These are phyloP conservation scores for Cydonia oblonga DNA, from an alignment of 331 rosid species.

Conservation along the genomic window DNA sequence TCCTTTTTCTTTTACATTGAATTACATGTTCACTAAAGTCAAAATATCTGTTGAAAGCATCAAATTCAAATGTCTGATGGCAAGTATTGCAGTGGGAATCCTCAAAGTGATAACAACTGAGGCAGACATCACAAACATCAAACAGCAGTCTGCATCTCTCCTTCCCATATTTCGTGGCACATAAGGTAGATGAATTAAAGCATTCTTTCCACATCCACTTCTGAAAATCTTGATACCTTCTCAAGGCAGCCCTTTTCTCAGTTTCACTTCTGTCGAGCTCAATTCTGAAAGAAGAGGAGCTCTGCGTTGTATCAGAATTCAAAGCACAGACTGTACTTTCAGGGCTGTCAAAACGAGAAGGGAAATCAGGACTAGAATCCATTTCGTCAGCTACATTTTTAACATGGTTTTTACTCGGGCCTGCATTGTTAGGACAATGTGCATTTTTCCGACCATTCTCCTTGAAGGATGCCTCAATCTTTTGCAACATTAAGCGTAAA, in stretches of 20 bases:
- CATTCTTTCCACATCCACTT: slow-evolving; percentile 91
- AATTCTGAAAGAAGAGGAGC: slow-evolving; percentile 69
- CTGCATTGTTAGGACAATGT: slow-evolving; percentile 20
- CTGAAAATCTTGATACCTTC: slow-evolving; percentile 80
- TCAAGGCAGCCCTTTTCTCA: slow-evolving; percentile 68
- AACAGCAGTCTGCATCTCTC: slow-evolving; percentile 59
- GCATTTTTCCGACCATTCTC: slow-evolving; percentile 52
- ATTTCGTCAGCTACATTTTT: slow-evolving; percentile 50
- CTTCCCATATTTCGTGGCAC: slow-evolving; percentile 62
- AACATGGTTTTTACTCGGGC: slow-evolving; percentile 18
- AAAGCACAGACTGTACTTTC: slow-evolving; percentile 52
- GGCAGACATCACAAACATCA: slow-evolving; percentile 62
- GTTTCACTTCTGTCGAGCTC: slow-evolving; percentile 68
- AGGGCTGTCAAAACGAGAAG: slow-evolving; percentile 56
- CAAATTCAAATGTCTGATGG: slow-evolving; percentile 52
- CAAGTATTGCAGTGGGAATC: slow-evolving; percentile 74
- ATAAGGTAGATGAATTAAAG: slow-evolving; percentile 46
- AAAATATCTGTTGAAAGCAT: slow-evolving; percentile 29
- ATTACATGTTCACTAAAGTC: slow-evolving; percentile 45
- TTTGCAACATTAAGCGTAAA: slow-evolving; percentile 86
- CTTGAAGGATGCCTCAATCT: slow-evolving; percentile 63
- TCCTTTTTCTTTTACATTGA: slow-evolving; percentile 50
- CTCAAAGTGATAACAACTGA: slow-evolving; percentile 48
- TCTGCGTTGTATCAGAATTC: slow-evolving; percentile 43
- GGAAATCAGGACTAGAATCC: slow-evolving; percentile 30